Evolutionary conservation across 2,329 filamentous ascomycete genomes (phyloP).

Genomic region (Fusarium napiforme): DNA sequence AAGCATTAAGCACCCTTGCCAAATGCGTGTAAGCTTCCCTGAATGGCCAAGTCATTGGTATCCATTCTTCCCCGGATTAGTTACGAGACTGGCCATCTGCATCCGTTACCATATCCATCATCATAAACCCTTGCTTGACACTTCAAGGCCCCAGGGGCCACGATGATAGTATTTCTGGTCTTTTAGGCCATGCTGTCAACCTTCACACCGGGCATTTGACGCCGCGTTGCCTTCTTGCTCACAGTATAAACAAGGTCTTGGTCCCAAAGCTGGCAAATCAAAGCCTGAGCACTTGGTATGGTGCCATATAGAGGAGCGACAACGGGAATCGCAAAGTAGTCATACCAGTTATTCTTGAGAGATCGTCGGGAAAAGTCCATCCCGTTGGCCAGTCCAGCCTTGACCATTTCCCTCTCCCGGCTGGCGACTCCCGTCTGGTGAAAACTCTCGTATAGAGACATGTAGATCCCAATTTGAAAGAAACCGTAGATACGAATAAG

Average conservation of each 20-base stretch:
- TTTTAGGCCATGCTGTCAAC: constrained; percentile 60
- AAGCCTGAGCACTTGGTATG: constrained; percentile 74
- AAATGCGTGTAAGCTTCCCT: background rate
- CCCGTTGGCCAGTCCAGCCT: constrained; percentile 70
- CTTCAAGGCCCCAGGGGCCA: background rate
- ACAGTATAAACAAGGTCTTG: constrained; percentile 76
- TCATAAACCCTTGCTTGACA: background rate
- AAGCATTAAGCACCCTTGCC: background rate
- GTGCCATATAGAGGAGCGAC: constrained; percentile 76
- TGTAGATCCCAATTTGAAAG: constrained; percentile 69
- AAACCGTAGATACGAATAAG: constrained; percentile 70
- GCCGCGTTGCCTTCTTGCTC: constrained; percentile 73
- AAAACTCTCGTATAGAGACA: constrained; percentile 75
- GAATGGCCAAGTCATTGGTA: constrained; percentile 4
- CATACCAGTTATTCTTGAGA: constrained; percentile 66
- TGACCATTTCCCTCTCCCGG: constrained; percentile 73
- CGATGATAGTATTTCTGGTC: background rate
- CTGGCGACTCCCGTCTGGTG: constrained; percentile 69
- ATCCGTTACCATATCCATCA: background rate
- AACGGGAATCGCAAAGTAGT: constrained; percentile 73
- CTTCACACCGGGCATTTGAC: constrained; percentile 58
- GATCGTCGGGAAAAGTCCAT: constrained; percentile 73
- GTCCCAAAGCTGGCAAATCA: constrained; percentile 77
- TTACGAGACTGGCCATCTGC: background rate
- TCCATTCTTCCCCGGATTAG: background rate